A percentile compares a stretch with the other conserved stretches of the same genome.
These are phyloP conservation scores for Oryza meridionalis DNA, from an alignment of 176 grass and related monocot species.

Conservation along the genomic window DNA sequence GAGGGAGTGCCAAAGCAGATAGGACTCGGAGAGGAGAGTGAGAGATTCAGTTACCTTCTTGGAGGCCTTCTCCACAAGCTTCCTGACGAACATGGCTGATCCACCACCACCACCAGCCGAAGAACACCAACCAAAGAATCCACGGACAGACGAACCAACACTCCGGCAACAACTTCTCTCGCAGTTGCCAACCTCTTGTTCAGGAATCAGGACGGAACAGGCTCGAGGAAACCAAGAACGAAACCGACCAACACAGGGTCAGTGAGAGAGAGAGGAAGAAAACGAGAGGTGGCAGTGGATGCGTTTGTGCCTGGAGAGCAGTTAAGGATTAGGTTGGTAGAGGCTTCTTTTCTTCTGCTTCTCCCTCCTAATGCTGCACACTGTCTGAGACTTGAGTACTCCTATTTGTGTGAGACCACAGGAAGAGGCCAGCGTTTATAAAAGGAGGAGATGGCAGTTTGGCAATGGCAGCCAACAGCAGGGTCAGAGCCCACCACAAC, in stretches of 20 bases:
- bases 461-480: neutral
- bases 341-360: neutral
- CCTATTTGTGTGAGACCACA: neutral
- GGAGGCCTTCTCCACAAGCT: constrained; percentile 82
- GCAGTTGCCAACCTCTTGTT: neutral
- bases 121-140: neutral
- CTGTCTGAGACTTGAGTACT: neutral
- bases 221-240: constrained; percentile 19
- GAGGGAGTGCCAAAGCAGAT: neutral
- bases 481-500: constrained; percentile 34
- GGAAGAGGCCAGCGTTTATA: neutral
- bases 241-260: constrained; percentile 26
- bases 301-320: constrained; percentile 20
- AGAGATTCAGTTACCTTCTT: constrained; percentile 55
- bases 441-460: constrained; percentile 10
- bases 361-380: neutral
- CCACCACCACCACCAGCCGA: neutral
- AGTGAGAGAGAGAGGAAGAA: neutral
- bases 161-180: neutral
- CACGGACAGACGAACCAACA: neutral
- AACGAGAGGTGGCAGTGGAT: neutral
- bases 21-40: neutral
- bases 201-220: constrained; percentile 1
- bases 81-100: constrained; percentile 77
- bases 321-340: constrained; percentile 44